These are phyloP conservation scores for Lactarius evosmus DNA, from an alignment of 768 basidiomycete genomes.

Conservation along the genomic window DNA sequence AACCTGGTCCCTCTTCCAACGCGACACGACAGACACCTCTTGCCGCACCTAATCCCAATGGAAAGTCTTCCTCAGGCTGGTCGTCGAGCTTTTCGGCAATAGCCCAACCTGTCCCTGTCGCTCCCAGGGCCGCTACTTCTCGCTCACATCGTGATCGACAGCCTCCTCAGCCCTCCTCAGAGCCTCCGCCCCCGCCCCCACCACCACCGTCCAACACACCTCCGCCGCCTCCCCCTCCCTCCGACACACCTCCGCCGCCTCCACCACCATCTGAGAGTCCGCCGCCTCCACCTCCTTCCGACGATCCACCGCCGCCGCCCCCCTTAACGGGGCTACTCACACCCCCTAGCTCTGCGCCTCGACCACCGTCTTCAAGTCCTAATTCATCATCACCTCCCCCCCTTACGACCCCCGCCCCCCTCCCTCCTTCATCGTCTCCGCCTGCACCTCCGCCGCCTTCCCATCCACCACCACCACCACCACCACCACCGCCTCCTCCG, in stretches of 20 bases:
- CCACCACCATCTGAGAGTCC: slow-evolving; percentile 31
- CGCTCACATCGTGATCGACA: slow-evolving; percentile 32
- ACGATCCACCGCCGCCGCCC: slow-evolving; percentile 37
- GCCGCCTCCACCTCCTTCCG: slow-evolving; percentile 28
- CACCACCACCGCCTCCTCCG: slow-evolving; percentile 32
- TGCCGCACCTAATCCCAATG: slow-evolving; percentile 22
- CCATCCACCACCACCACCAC: slow-evolving; percentile 34
- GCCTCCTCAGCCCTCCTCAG: slow-evolving; percentile 26
- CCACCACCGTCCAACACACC: slow-evolving; percentile 28
- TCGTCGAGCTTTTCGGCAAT: slow-evolving; percentile 27
- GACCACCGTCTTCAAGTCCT: slow-evolving; percentile 32
- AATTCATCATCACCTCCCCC: slow-evolving; percentile 29
- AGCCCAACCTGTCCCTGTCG: slow-evolving; percentile 28
- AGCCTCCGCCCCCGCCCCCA: slow-evolving; percentile 35
- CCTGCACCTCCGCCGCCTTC: slow-evolving; percentile 18
- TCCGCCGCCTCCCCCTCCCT: slow-evolving; percentile 31
- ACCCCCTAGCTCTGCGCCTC: slow-evolving; percentile 33
- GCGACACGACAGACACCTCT: slow-evolving; percentile 19
- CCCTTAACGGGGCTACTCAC: slow-evolving; percentile 36
- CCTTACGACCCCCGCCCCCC: slow-evolving; percentile 25
- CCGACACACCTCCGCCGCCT: slow-evolving; percentile 33
- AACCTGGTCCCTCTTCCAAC: slow-evolving; percentile 20
- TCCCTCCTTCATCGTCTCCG: slow-evolving; percentile 31
- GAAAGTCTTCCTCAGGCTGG: slow-evolving; percentile 26
- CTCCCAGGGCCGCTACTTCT: slow-evolving; percentile 27